Evolutionary conservation across 108 stramenopile species (phyloP).

Genomic region (Cyclotella kingstonii): DNA sequence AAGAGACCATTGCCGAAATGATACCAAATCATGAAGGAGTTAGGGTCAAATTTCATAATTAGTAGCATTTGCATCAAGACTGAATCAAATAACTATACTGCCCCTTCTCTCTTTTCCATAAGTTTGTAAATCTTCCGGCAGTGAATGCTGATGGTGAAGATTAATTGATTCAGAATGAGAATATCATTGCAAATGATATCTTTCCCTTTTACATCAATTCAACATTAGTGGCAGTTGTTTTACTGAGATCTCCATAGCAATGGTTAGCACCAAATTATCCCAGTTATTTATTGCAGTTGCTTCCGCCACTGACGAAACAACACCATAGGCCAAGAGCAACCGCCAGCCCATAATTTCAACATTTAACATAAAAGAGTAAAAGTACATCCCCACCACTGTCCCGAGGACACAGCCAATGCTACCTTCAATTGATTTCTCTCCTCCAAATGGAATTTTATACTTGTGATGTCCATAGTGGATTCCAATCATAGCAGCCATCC

Average conservation of each 20-base stretch:
- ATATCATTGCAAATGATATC: not conserved
- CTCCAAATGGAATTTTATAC: slow-evolving; percentile 58
- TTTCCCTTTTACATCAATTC: not conserved
- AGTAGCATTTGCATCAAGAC: no score
- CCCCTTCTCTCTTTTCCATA: no score
- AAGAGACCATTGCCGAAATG: no score
- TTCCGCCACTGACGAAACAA: slow-evolving; percentile 67
- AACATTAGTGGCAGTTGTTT: slow-evolving; percentile 13
- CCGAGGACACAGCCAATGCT: slow-evolving; percentile 69
- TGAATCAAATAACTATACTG: no score
- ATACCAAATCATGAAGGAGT: no score
- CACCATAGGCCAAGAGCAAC: slow-evolving; percentile 49
- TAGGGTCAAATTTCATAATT: no score
- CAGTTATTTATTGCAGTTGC: slow-evolving; percentile 59
- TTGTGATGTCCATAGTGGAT: slow-evolving; percentile 56
- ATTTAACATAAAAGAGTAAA: slow-evolving; percentile 53
- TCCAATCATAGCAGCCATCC: slow-evolving; percentile 62
- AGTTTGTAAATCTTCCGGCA: no score
- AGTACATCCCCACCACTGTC: slow-evolving; percentile 55
- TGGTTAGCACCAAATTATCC: slow-evolving; percentile 64
- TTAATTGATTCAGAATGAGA: no score
- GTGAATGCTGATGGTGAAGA: no score
- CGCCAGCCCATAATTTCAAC: slow-evolving; percentile 48
- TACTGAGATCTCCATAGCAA: slow-evolving; percentile 43
- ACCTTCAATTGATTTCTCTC: slow-evolving; percentile 73